Conservation (phyloP, 1,284 basidiomycete genomes). For the Sporisorium graminicola region DNA sequence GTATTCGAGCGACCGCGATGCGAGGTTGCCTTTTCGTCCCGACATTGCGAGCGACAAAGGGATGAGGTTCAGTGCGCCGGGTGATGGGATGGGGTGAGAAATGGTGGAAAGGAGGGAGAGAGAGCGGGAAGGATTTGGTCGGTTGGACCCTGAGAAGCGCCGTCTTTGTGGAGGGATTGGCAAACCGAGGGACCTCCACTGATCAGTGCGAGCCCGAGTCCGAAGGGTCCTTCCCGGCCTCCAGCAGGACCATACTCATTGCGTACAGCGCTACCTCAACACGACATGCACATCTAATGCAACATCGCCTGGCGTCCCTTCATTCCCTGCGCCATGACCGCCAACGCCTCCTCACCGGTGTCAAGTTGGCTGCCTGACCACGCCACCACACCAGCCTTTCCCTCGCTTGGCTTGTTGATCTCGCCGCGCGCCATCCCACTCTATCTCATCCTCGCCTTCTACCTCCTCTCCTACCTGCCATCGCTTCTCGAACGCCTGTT, state of each 20-base stretch:
- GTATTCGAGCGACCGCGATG: conserved; percentile 37
- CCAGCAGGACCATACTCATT: background rate
- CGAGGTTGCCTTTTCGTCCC: conserved; percentile 18
- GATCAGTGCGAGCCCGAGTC: background rate
- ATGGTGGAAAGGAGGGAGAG: background rate
- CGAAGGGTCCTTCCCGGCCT: background rate
- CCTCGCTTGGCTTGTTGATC: background rate
- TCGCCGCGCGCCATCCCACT: conserved; percentile 14
- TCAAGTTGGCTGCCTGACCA: background rate
- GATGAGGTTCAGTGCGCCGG: too few species aligned
- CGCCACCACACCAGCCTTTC: background rate
- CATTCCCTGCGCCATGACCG: background rate
- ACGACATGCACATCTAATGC: background rate
- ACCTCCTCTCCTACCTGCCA: conserved; percentile 5
- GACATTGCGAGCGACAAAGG: conserved; percentile 32
- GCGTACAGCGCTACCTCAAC: background rate
- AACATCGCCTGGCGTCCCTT: background rate
- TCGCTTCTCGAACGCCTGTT: conserved; percentile 24
- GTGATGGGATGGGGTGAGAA: background rate
- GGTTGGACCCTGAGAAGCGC: background rate
- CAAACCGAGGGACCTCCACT: background rate
- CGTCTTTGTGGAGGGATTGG: background rate
- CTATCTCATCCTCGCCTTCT: conserved; percentile 17
- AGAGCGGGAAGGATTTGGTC: background rate
- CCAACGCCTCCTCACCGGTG: background rate